These are phyloP conservation scores for Cornus kousa DNA, from an alignment of 148 eudicot genomes.

Conservation along the genomic window DNA sequence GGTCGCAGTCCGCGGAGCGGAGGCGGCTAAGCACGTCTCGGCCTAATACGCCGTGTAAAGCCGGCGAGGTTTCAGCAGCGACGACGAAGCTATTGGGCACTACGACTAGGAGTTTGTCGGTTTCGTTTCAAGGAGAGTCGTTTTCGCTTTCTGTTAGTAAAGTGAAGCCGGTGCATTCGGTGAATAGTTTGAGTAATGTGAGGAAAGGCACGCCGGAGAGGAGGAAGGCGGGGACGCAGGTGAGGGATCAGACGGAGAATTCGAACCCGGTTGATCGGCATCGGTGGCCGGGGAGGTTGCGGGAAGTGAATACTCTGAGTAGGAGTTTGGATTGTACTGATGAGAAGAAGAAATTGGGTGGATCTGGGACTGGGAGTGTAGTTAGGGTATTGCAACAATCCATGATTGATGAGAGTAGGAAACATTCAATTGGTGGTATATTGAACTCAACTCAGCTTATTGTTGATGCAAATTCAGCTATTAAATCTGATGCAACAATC, in stretches of 20 bases:
- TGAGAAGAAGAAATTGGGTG: conserved; percentile 37
- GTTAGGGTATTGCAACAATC: conserved; percentile 51
- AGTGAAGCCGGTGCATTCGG: conserved; percentile 37
- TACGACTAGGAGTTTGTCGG: conserved; percentile 58
- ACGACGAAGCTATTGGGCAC: conserved; percentile 52
- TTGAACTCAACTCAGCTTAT: conserved; percentile 11
- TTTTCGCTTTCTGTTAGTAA: conserved; percentile 30
- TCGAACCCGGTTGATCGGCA: conserved; percentile 42
- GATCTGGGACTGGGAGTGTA: conserved; percentile 53
- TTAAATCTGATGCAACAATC: conserved; percentile 26
- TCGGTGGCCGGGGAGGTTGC: conserved; percentile 70
- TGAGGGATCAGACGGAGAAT: conserved; percentile 44
- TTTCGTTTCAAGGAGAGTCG: conserved; percentile 79
- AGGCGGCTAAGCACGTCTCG: conserved; percentile 42
- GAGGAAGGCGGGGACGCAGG: conserved; percentile 34
- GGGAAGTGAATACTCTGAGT: conserved; percentile 36
- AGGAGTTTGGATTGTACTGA: conserved; percentile 66
- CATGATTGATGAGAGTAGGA: conserved; percentile 26
- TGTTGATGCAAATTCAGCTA: conserved; percentile 20
- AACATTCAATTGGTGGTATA: conserved; percentile 8
- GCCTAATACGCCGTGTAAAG: conserved; percentile 8
- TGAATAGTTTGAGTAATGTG: conserved; percentile 16
- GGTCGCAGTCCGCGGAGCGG: conserved; percentile 61
- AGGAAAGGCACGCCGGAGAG: conserved; percentile 58
- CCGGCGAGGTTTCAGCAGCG: conserved; percentile 37